phyloP scores from a whole-genome alignment of 2,329 filamentous ascomycete genomes.

The Fusarium irregulare region DNA sequence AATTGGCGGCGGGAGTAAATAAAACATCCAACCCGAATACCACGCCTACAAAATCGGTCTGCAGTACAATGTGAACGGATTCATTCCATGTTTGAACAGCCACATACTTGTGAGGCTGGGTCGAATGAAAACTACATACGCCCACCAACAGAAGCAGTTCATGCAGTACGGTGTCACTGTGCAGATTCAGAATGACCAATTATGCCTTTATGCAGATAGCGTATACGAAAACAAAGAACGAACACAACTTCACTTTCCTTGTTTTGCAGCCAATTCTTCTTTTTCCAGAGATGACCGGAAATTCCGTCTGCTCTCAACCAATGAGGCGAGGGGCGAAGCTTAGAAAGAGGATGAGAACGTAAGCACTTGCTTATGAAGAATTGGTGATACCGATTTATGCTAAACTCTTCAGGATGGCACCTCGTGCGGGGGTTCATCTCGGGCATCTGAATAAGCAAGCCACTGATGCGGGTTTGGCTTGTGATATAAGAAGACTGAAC shows the following conservation, averaged over 20 bases:
- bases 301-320: background rate
- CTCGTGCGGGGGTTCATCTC: background rate
- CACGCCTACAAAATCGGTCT: too few species aligned
- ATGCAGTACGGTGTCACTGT: background rate
- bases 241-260: background rate
- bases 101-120: background rate
- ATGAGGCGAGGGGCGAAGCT: background rate
- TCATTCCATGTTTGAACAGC: too few species aligned
- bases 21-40: too few species aligned
- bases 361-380: slow-evolving; percentile 21
- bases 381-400: background rate
- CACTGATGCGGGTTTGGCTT: background rate
- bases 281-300: background rate
- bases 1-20: too few species aligned
- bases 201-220: background rate
- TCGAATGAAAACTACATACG: background rate
- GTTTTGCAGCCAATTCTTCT: background rate
- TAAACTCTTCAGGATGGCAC: background rate
- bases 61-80: too few species aligned
- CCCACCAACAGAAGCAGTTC: background rate
- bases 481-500: background rate
- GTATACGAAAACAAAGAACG: background rate
- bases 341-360: background rate
- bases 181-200: background rate
- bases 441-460: background rate